Evolutionary conservation across 257 asterid genomes (phyloP).

Genomic region (Galeopsis tetrahit): DNA sequence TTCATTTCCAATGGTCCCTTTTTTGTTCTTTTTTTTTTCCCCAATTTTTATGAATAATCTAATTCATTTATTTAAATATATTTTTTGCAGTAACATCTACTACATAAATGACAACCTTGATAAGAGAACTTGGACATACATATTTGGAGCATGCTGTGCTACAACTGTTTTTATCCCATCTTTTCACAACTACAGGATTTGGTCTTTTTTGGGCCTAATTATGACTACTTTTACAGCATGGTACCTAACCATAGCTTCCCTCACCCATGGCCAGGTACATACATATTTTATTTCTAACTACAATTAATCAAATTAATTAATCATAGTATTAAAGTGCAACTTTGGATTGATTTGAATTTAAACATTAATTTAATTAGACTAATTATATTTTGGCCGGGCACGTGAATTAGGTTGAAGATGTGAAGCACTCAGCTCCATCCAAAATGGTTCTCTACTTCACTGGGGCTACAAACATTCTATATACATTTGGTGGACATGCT

Average conservation of each 20-base stretch:
- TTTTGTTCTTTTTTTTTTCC: neutral
- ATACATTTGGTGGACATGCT: conserved; percentile 93
- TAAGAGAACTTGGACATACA: conserved; percentile 92
- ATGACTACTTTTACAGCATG: conserved; percentile 87
- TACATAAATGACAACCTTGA: conserved; percentile 87
- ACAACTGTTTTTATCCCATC: conserved; percentile 86
- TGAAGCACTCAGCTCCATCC: conserved; percentile 82
- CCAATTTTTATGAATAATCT: neutral
- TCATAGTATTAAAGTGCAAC: conserved; percentile 39
- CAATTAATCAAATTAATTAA: neutral
- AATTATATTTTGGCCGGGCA: conserved; percentile 9
- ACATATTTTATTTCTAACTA: neutral
- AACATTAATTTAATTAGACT: neutral
- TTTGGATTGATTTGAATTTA: conserved; percentile 41
- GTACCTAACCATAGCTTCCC: conserved; percentile 82
- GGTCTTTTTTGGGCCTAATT: conserved; percentile 80
- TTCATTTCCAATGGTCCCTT: neutral
- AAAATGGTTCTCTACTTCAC: conserved; percentile 83
- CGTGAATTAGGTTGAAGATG: conserved; percentile 72
- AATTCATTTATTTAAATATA: neutral
- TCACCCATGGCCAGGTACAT: conserved; percentile 81
- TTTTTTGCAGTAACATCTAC: conserved; percentile 74
- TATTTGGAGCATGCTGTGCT: conserved; percentile 90
- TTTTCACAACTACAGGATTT: conserved; percentile 84
- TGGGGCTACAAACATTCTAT: conserved; percentile 91